Base-by-base conservation (phyloP, 208 protist species). In the Leptomonas pyrrhocoris region DNA sequence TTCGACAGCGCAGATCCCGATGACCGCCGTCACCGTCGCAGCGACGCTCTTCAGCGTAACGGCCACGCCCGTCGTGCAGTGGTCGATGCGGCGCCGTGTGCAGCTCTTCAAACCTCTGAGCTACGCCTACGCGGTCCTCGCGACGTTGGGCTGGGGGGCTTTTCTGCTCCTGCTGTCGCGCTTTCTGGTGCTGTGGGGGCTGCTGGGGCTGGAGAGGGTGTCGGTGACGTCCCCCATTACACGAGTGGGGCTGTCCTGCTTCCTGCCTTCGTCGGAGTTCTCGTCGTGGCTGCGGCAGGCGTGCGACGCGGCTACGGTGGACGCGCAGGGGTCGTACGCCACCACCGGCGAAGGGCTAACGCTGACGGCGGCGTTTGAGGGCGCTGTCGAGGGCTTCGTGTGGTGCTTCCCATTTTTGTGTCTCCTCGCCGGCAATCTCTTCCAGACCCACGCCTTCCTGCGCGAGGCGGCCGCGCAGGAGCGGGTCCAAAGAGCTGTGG, bases 101-200 rank as follows among this genome's bases (percentile, higher is more conserved):
- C 78, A 65, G 2, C 65, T 88, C 19, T 72, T 84, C 36, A 60
- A 70, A 28, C 77, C 77, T 19, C 71, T 68, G 67, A 80, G 82
- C 55, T 63, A 74, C 40, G 83, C 73, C 21, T 94, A 88, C 71
- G 79, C 87, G 4, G 79, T 81, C 0, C 69, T 90, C 54, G 80
- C 87, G 42, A 84, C 83, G n/a, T 63, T 91, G 27, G 88, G 80
- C 28, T 94, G 88, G 88, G 58, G 77, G 34, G 40, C 80, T 23
- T 94, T 88, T 65, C 56, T 70, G 18, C 38, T 79, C 28, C 65
- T 80, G 49, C 27, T 83, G 38, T 63, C 77, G 13, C 68, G 74
- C 66, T 72, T 58, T n/a, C 8, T 83, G 30, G 68, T 73, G 43
- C 72, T 77, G 70, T 68, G 48, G 50, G 74, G 69, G 28, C 12